Evolutionary conservation across 371 early-diverging fungal genomes (phyloP).

Genomic region (Umbelopsis sp.): DNA sequence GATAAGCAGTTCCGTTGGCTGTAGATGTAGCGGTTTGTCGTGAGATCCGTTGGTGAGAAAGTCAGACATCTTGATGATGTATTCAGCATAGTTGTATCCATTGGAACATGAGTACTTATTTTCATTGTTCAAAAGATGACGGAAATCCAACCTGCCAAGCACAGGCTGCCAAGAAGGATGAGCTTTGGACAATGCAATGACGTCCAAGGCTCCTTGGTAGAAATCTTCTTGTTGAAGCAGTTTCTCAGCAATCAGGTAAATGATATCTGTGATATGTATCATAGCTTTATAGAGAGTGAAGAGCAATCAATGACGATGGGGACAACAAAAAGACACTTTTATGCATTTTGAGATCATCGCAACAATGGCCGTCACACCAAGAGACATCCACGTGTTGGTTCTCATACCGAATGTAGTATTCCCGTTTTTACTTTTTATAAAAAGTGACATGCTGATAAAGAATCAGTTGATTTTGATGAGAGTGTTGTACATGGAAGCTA

Average conservation of each 20-base stretch:
- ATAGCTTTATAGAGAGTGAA: neutral
- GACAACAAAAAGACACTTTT: too few species aligned
- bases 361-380: too few species aligned
- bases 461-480: too few species aligned
- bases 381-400: too few species aligned
- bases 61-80: neutral
- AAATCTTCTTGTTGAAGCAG: neutral
- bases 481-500: too few species aligned
- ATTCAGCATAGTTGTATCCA: neutral
- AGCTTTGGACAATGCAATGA: slow-evolving; percentile 5
- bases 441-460: too few species aligned
- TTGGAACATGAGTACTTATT: neutral
- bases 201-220: slow-evolving; percentile 4
- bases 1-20: neutral
- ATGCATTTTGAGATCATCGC: too few species aligned
- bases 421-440: too few species aligned
- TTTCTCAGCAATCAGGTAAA: neutral
- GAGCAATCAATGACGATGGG: too few species aligned
- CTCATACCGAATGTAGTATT: too few species aligned
- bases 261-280: neutral
- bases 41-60: neutral
- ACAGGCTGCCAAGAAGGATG: slow-evolving; percentile 14
- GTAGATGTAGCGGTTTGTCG: neutral
- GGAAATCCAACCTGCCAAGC: neutral
- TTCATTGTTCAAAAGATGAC: slow-evolving; percentile 9